A percentile compares a stretch with the other conserved stretches of the same genome.
Evolutionary conservation across 768 basidiomycete species (phyloP).

Genomic region (Chalciporus pseudorubinellus): DNA sequence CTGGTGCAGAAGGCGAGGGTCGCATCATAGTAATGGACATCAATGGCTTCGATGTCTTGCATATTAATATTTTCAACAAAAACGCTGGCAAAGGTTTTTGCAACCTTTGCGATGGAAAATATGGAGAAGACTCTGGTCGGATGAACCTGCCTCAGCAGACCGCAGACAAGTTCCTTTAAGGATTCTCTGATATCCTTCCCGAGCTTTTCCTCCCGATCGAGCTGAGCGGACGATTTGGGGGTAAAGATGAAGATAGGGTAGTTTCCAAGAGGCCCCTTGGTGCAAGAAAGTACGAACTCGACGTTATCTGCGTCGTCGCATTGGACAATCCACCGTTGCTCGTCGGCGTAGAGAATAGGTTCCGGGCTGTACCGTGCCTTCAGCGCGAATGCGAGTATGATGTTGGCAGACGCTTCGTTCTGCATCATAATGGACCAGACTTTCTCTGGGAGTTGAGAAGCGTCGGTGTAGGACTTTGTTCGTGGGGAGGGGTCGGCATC

Average conservation of each 20-base stretch:
- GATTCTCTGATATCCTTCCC: slow-evolving; percentile 36
- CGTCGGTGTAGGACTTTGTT: slow-evolving; percentile 3
- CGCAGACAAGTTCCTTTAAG: slow-evolving; percentile 41
- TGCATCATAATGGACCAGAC: slow-evolving; percentile 32
- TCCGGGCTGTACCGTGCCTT: slow-evolving; percentile 3
- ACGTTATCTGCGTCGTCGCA: slow-evolving; percentile 12
- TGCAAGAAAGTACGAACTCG: slow-evolving; percentile 56
- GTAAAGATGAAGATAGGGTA: slow-evolving; percentile 70
- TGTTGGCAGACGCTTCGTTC: slow-evolving; percentile 37
- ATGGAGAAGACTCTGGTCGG: slow-evolving; percentile 58
- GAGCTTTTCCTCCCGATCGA: slow-evolving; percentile 23
- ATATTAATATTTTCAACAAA: slow-evolving; percentile 40
- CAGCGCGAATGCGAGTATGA: slow-evolving; percentile 40
- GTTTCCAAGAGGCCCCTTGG: slow-evolving; percentile 48
- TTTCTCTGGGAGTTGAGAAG: slow-evolving; percentile 15
- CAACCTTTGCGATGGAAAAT: slow-evolving; percentile 53
- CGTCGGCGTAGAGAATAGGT: neutral
- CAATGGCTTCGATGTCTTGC: slow-evolving; percentile 23
- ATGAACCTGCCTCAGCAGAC: slow-evolving; percentile 37
- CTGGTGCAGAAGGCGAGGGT: slow-evolving; percentile 54
- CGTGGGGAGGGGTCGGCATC: neutral
- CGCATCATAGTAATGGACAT: slow-evolving; percentile 59
- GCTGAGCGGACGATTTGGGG: slow-evolving; percentile 37
- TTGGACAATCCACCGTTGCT: slow-evolving; percentile 34
- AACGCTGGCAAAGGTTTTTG: slow-evolving; percentile 42